Conservation (phyloP, 116 monocot species). For the Dioscorea cayenensis region DNA sequence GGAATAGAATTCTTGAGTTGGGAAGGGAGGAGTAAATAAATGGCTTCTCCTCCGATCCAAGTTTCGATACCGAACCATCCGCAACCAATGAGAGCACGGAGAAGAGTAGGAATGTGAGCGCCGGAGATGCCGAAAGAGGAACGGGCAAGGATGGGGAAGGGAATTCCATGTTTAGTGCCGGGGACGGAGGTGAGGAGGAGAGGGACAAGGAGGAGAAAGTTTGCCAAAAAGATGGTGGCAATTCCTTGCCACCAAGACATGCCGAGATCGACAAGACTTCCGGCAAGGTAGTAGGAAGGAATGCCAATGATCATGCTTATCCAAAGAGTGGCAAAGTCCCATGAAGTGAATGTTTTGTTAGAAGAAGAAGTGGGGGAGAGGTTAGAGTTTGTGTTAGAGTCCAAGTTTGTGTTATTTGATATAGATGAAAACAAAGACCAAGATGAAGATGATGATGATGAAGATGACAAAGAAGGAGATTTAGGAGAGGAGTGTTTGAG, state of each 20-base stretch:
- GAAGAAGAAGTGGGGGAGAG: conserved; percentile 54
- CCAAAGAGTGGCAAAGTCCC: conserved; percentile 84
- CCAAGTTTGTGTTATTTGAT: neutral
- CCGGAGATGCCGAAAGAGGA: conserved; percentile 76
- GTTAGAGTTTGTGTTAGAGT: conserved; percentile 24
- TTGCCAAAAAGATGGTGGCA: conserved; percentile 64
- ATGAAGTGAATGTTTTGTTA: conserved; percentile 46
- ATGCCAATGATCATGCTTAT: conserved; percentile 87
- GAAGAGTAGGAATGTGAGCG: conserved; percentile 66
- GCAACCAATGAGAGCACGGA: conserved; percentile 83
- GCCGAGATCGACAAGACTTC: conserved; percentile 88
- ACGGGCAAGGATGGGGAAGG: conserved; percentile 90
- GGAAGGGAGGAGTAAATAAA: conserved; percentile 58
- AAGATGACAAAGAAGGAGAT: neutral
- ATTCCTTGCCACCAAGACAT: conserved; percentile 95
- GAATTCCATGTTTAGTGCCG: conserved; percentile 60
- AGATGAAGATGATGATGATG: neutral
- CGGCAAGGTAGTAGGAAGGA: conserved; percentile 95
- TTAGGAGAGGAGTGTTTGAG: neutral
- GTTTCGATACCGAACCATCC: conserved; percentile 96
- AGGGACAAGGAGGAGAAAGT: conserved; percentile 54
- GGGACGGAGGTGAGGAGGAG: conserved; percentile 68
- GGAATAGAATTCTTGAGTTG: conserved; percentile 20
- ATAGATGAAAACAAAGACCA: neutral
- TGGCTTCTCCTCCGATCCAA: conserved; percentile 86